Base-by-base conservation (phyloP, 345 rosid species). In the Gossypium ekmanianum region DNA sequence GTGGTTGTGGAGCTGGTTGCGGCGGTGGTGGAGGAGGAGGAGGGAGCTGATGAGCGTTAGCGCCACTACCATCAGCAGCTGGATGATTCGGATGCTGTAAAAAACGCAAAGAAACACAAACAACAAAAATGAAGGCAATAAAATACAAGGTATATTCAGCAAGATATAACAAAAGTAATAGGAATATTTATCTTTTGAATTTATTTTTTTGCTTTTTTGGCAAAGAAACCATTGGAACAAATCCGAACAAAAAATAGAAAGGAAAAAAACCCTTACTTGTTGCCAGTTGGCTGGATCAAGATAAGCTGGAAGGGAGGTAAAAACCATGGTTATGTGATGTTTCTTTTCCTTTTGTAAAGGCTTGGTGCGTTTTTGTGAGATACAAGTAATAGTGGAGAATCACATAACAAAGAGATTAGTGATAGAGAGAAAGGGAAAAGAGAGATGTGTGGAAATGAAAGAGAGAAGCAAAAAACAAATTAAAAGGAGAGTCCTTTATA, bases 251-350 rank as follows among this genome's bases (percentile, higher is more conserved):
- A 59, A 24, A 51, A 51, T 1, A 52, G 17, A 52, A 52, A 52
- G 41, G 41, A 52, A 61, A 45, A 77, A 79, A 83, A 73, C 4
- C 72, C 91, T 79, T 85, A 92, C 97, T 81, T 90, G 98, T 72
- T 91, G 98, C 98, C 98, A 95, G 92, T 93, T 91, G 87, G 91
- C 80, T 67, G 96, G 96, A 91, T 93, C 99, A 86, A 91, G 96
- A 87, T 95, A 93, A 86, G 96, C 86, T 84, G 96, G 98, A 74
- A 93, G 83, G 75, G 99, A 90, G 59, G 97, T 78, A 75, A 88
- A 95, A 87, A 87, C 96, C 99, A 95, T 95, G 77, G 84, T 77
- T 79, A 72, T 13, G 27, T 20, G 72, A 76, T 79, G 83, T 84
- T 74, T 43, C 69, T 75, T 83, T 78, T 79, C 69, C 76, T 78